Evolutionary conservation across 495 filamentous ascomycete species (phyloP).

Genomic region (Penicillium simplicissimum): DNA sequence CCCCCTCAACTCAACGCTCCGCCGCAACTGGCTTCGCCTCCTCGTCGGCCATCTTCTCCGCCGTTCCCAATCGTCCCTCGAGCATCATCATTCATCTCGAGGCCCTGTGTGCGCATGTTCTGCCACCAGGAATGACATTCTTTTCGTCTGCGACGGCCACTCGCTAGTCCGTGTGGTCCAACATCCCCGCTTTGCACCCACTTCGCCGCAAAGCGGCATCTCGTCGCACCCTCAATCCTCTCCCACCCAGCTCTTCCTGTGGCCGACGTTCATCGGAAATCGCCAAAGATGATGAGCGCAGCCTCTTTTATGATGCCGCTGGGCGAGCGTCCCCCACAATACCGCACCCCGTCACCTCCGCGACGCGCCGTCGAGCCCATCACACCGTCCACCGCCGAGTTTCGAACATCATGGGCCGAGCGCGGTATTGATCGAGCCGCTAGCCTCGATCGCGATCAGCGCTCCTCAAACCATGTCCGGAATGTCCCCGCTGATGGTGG

Average conservation of each 20-base stretch:
- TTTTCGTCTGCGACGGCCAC: constrained; percentile 44
- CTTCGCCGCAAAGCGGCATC: constrained; percentile 42
- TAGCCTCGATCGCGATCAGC: constrained; percentile 33
- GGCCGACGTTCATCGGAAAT: constrained; percentile 13
- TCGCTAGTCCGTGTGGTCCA: constrained; percentile 52
- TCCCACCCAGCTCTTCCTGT: constrained; percentile 14
- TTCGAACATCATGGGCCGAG: constrained; percentile 36
- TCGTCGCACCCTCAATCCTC: constrained; percentile 29
- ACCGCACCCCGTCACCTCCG: constrained; percentile 58
- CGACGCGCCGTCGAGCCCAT: constrained; percentile 55
- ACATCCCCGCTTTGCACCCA: constrained; percentile 52
- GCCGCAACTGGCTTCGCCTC: constrained; percentile 32
- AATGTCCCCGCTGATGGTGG: constrained; percentile 20
- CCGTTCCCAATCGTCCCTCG: constrained; percentile 27
- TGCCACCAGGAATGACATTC: constrained; percentile 50
- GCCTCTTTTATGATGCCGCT: constrained; percentile 47
- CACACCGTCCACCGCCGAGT: constrained; percentile 45
- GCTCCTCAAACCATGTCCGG: constrained; percentile 23
- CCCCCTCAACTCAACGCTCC: constrained; percentile 24
- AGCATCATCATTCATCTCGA: constrained; percentile 26
- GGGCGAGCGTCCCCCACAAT: constrained; percentile 47
- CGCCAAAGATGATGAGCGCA: constrained; percentile 43
- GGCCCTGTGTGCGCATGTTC: constrained; percentile 31
- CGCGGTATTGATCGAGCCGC: constrained; percentile 32
- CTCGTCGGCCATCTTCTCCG: constrained; percentile 29